A percentile compares a stretch with the other conserved stretches of the same genome.
These are phyloP conservation scores for Calonectria henricotiae DNA, from an alignment of 2,329 filamentous ascomycete species.

Conservation along the genomic window DNA sequence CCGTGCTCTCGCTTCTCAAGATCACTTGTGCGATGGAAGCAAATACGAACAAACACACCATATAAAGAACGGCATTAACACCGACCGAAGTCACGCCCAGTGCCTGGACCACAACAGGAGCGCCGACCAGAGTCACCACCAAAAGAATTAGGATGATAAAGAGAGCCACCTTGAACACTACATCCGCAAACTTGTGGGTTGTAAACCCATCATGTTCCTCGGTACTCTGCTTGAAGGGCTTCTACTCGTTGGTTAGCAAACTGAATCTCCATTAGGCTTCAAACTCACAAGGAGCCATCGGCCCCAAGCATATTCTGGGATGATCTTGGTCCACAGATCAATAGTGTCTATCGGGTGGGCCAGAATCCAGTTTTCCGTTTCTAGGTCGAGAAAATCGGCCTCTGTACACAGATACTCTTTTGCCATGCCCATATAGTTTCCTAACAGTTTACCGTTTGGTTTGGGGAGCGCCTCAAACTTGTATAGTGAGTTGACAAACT, in stretches of 20 bases:
- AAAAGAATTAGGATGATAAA: background rate
- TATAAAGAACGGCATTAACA: conserved; percentile 22
- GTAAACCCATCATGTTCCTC: background rate
- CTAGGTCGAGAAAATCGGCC: conserved; percentile 14
- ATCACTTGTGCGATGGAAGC: conserved; percentile 15
- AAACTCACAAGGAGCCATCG: conserved; percentile 5
- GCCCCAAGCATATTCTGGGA: conserved; percentile 4
- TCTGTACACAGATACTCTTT: background rate
- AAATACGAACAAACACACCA: conserved; percentile 30
- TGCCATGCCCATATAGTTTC: background rate
- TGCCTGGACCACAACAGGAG: conserved; percentile 22
- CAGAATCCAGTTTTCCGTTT: background rate
- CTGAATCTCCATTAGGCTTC: too few relatives aligned
- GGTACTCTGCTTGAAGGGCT: background rate
- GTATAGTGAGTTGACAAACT: background rate
- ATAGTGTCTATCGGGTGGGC: background rate
- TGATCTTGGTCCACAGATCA: conserved; percentile 6
- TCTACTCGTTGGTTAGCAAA: conserved; percentile 2
- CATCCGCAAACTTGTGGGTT: background rate
- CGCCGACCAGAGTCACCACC: conserved; percentile 29
- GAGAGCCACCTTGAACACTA: conserved; percentile 1
- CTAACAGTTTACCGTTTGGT: conserved; percentile 4
- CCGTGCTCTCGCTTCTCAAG: background rate
- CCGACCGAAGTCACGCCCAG: conserved; percentile 8
- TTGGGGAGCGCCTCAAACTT: conserved; percentile 2